Base-by-base conservation (phyloP, 306 rosid species). In the Glycine tomentella region DNA sequence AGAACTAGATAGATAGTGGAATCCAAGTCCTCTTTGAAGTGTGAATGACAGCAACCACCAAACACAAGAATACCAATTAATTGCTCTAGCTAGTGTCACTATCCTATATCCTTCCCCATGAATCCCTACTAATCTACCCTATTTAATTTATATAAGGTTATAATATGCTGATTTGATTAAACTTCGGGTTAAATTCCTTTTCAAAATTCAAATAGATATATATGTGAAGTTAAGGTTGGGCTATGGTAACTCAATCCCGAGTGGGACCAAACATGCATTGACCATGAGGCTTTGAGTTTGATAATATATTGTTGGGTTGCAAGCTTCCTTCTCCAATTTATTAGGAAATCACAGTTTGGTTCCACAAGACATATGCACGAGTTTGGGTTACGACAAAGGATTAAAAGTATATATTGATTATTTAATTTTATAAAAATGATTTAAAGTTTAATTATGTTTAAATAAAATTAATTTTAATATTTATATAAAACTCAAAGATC, bases 191-290 rank as follows among this genome's bases (percentile, higher is more conserved):
- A 67, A 83, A 67, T 58, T 53, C n/a, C 14, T 57, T 84, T 74
- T 74, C 68, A 36, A 64, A 64, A 6, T 64, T 36, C 17, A 64
- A 64, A 64, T 64, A 74, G 5, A 38, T 46, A 63, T 5, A 38
- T 46, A 63, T 5, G 1, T 7, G 0, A 2, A 34, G 38, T 34
- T 70, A 15, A 72, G 59, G 8, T 42, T 42, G 8, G 46, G 46
- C 46, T 7, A 42, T 42, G 46, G 81, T 70, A 85, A 58, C 9
- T 76, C 73, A 72, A 76, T 64, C 55, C 56, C 12, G 64, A 49
- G 90, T 84, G 84, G 86, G 84, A 74, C 87, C 90, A 69, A 87
- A 73, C 71, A 87, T 73, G 90, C 85, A 84, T 76, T 80, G 84
- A 84, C 79, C 48, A 31, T 13, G 16, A 16, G 45, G 5, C 36